These are phyloP conservation scores for Colletotrichum horii DNA, from an alignment of 2,329 filamentous ascomycete species.

Conservation along the genomic window DNA sequence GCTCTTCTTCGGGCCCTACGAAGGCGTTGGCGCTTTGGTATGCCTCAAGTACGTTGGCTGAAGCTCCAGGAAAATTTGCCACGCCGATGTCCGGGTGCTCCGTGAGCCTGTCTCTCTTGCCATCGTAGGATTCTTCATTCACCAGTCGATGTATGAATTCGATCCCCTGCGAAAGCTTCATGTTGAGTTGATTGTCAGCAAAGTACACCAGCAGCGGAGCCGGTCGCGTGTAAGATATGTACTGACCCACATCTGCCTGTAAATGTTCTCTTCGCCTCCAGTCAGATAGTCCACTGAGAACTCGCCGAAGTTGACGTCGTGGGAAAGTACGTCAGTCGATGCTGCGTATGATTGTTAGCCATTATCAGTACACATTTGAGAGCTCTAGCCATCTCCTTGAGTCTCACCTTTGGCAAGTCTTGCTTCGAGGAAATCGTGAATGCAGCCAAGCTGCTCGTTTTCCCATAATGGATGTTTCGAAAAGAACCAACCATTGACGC, in stretches of 20 bases:
- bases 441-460: background rate
- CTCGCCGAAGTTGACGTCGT: background rate
- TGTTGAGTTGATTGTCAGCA: background rate
- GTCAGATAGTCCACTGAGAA: background rate
- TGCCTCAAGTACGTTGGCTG: background rate
- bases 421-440: background rate
- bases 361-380: rapidly evolving
- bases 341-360: background rate
- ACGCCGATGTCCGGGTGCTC: background rate
- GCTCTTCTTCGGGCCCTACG: background rate
- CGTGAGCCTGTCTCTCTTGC: background rate
- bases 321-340: background rate
- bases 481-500: background rate
- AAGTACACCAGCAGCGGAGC: background rate
- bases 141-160: background rate
- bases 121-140: background rate
- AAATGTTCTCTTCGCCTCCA: background rate
- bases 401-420: background rate
- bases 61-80: background rate
- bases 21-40: background rate
- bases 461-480: background rate
- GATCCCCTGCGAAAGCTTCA: background rate
- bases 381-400: background rate
- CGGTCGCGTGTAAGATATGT: background rate
- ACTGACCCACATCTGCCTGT: background rate